These are phyloP conservation scores for Scheffersomyces lignicola DNA, from an alignment of 1,139 yeast genomes.

Conservation along the genomic window DNA sequence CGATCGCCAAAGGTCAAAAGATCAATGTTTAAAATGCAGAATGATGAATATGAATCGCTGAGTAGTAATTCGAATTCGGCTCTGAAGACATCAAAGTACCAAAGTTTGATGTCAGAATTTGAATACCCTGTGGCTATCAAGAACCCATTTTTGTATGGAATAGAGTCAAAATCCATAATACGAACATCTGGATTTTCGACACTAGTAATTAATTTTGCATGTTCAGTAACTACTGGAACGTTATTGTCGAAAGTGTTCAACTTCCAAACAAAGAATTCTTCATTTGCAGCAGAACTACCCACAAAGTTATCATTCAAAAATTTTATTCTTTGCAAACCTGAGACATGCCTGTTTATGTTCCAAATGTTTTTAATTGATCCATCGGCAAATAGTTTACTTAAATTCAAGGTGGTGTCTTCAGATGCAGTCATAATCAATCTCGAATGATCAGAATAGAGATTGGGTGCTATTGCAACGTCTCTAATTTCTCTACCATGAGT, in stretches of 20 bases:
- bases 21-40: conserved; percentile 70
- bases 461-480: conserved; percentile 53
- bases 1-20: conserved; percentile 34
- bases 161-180: conserved; percentile 76
- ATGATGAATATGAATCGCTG: conserved; percentile 60
- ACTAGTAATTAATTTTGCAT: conserved; percentile 48
- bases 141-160: conserved; percentile 40
- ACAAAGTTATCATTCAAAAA: conserved; percentile 52
- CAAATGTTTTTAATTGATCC: conserved; percentile 52
- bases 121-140: conserved; percentile 75
- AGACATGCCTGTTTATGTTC: conserved; percentile 77
- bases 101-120: conserved; percentile 71
- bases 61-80: conserved; percentile 44
- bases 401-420: conserved; percentile 78
- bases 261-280: conserved; percentile 83
- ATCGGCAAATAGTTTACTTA: conserved; percentile 44
- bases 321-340: conserved; percentile 78
- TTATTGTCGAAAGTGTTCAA: conserved; percentile 31
- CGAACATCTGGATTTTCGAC: conserved; percentile 76
- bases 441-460: conserved; percentile 18
- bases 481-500: conserved; percentile 90
- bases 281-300: conserved; percentile 81
- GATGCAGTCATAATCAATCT: conserved; percentile 69
- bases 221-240: conserved; percentile 45
- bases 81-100: conserved; percentile 46